Base-by-base conservation (phyloP, 345 rosid genomes). In the Limnanthes douglasii region DNA sequence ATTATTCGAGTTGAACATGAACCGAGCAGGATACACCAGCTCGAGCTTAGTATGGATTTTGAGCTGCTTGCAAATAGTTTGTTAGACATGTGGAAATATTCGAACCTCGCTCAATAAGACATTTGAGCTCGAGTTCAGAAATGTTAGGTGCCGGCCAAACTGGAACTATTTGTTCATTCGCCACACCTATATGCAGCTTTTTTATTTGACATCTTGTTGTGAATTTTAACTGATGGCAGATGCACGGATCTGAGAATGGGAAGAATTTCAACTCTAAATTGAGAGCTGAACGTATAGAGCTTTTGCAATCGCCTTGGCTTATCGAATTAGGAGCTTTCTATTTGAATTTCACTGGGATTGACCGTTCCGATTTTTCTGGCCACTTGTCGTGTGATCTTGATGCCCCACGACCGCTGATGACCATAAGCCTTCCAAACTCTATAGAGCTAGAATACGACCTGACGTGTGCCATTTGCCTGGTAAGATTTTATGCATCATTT, bases 221-320 rank as follows among this genome's bases (percentile, higher is more conserved):
- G n/a, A n/a, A n/a, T n/a, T n/a, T n/a, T n/a, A n/a, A n/a, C n/a
- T n/a, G 65, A 28, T 46, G 43, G 38, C 31, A 90, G 95, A 66
- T 90, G 22, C 98, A 84, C 65, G 43, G 84, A 45, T 84, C 98
- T 36, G 77, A 34, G 5, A 77, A 61, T 53, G 95, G 98, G 37
- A 73, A 62, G 57, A 72, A 74, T 13, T 84, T 90, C 54, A 84
- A 66, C 43, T 62, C 72, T 57, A 83, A 77, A 67, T 31, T 90
- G 92, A 65, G 76, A 50, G 78, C 84, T 0, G 86, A 77, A 37
- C 94, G 83, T 31, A 62, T 70, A 18, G 95, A 90, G 69, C 76
- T 84, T 14, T 53, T 90, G 66, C 98, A 79, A 21, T 88, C 84
- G 6, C 98, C 98, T 38, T 90, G 95, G 98, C 63, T 90, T 18